Evolutionary conservation across 2,329 filamentous ascomycete genomes (phyloP).

Genomic region (Cladosporium sp.): DNA sequence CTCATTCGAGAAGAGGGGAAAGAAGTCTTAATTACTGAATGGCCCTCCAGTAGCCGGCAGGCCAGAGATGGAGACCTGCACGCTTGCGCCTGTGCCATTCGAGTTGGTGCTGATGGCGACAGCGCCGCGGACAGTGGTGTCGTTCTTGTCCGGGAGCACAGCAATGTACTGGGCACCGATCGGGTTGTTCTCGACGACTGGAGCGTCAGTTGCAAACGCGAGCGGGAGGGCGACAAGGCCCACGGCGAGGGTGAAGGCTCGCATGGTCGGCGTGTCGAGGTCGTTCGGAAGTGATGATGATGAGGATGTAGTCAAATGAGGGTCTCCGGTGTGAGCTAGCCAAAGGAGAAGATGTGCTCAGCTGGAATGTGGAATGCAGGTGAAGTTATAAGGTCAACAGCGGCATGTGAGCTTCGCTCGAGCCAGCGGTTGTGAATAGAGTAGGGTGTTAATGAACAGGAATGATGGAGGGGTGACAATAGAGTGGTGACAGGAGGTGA

Average conservation of each 20-base stretch:
- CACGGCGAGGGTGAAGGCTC: not conserved
- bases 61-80: slow-evolving; percentile 38
- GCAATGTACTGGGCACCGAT: slow-evolving; percentile 37
- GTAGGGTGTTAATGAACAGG: not conserved
- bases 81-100: slow-evolving; percentile 37
- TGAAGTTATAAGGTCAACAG: slow-evolving; percentile 2
- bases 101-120: slow-evolving; percentile 31
- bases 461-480: not conserved
- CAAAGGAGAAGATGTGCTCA: not conserved
- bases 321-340: not conserved
- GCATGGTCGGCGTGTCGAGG: not conserved
- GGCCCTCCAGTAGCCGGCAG: slow-evolving; percentile 41
- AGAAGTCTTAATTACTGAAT: slow-evolving; percentile 34
- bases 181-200: slow-evolving; percentile 35
- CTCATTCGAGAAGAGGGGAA: no score
- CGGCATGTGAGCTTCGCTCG: not conserved
- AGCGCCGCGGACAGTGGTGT: slow-evolving; percentile 32
- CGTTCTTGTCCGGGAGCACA: slow-evolving; percentile 31
- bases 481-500: not conserved
- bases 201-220: slow-evolving; percentile 24
- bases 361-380: slow-evolving; percentile 8
- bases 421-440: no score
- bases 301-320: not conserved
- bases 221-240: slow-evolving; percentile 3
- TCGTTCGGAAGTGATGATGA: not conserved